These are phyloP conservation scores for Saccharomycopsis microspora DNA, from an alignment of 805 yeast species.

Conservation along the genomic window DNA sequence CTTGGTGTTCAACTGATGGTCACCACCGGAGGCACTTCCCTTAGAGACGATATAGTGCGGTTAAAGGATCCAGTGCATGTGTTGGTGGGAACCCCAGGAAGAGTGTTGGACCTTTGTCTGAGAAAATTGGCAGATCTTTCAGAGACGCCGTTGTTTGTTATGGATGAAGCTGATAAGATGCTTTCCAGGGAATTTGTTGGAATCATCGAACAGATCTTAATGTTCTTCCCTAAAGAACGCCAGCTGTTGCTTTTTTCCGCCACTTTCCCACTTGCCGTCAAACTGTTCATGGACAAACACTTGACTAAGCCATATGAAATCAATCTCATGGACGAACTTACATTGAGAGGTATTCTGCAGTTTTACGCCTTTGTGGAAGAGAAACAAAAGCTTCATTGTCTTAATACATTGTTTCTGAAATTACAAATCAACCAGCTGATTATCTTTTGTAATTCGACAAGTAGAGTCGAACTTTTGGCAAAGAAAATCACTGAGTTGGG, in stretches of 20 bases:
- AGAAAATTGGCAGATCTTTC: slow-evolving; percentile 80
- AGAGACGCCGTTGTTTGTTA: slow-evolving; percentile 77
- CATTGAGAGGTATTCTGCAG: slow-evolving; percentile 92
- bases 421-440: slow-evolving; percentile 93
- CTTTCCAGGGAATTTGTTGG: slow-evolving; percentile 80
- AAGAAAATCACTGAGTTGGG: slow-evolving; percentile 94
- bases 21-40: slow-evolving; percentile 93
- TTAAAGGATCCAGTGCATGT: slow-evolving; percentile 88
- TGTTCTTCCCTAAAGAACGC: slow-evolving; percentile 64
- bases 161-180: slow-evolving; percentile 99
- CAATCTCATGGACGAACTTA: slow-evolving; percentile 94
- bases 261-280: slow-evolving; percentile 91
- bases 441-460: slow-evolving; percentile 94
- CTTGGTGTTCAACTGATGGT: slow-evolving; percentile 91
- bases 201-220: slow-evolving; percentile 76
- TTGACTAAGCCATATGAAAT: slow-evolving; percentile 88
- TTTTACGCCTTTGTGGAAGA: slow-evolving; percentile 98
- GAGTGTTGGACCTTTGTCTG: slow-evolving; percentile 88
- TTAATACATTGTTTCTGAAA: slow-evolving; percentile 88
- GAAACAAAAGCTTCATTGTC: slow-evolving; percentile 88
- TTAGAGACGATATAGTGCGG: slow-evolving; percentile 90
- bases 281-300: slow-evolving; percentile 84
- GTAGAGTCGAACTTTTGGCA: slow-evolving; percentile 90
- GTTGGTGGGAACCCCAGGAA: slow-evolving; percentile 95
- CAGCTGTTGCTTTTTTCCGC: slow-evolving; percentile 90